Evolutionary conservation across 495 filamentous ascomycete species (phyloP).

Genomic region (Penicillium coprophilum): DNA sequence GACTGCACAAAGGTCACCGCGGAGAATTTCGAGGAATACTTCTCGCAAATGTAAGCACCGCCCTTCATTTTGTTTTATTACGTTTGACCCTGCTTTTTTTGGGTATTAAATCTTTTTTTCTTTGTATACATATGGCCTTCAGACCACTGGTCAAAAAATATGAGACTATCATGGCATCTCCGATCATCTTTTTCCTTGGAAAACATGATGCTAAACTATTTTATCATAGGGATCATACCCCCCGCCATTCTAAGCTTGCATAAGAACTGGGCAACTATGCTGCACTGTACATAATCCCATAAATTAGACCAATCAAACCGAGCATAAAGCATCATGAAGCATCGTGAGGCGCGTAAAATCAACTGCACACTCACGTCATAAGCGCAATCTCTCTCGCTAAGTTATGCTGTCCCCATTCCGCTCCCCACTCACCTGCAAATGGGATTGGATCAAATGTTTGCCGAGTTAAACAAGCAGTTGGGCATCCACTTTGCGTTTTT

Average conservation of each 20-base stretch:
- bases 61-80: slow-evolving; percentile 5
- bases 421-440: too few species aligned
- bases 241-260: slow-evolving; percentile 15
- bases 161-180: slow-evolving; percentile 3
- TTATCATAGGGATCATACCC: slow-evolving; percentile 7
- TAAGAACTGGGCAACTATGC: neutral
- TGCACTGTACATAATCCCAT: neutral
- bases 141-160: neutral
- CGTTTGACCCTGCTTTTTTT: neutral
- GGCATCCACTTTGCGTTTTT: too few species aligned
- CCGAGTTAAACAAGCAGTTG: too few species aligned
- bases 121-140: slow-evolving; percentile 14
- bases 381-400: too few species aligned
- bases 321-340: neutral
- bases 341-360: neutral
- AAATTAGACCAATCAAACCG: neutral
- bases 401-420: too few species aligned
- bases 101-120: neutral
- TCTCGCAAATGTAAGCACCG: slow-evolving; percentile 39
- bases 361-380: too few species aligned
- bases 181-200: neutral
- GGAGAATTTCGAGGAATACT: slow-evolving; percentile 61
- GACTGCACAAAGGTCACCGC: slow-evolving; percentile 63
- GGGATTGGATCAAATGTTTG: too few species aligned
- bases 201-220: slow-evolving; percentile 5